phyloP scores from a whole-genome alignment of 345 rosid genomes.

The Sisymbrium irio region DNA sequence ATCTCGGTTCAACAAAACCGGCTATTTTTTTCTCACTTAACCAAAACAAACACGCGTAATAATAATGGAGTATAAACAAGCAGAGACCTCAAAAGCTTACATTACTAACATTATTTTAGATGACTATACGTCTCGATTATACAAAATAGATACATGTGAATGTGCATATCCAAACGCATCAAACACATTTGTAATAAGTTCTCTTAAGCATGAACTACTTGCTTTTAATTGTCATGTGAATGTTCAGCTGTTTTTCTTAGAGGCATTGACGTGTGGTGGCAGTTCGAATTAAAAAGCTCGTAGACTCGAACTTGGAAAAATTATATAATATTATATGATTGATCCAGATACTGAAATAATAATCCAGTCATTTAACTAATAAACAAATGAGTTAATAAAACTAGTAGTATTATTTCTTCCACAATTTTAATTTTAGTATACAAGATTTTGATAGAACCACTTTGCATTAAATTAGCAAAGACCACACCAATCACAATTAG shows the following conservation, averaged over 20 bases:
- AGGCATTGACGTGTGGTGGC: background rate
- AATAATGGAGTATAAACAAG: background rate
- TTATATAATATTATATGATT: background rate
- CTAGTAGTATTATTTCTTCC: background rate
- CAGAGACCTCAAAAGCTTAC: background rate
- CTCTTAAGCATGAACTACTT: background rate
- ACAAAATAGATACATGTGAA: background rate
- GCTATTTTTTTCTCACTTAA: background rate
- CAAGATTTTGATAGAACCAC: slow-evolving; percentile 7
- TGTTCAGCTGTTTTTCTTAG: background rate
- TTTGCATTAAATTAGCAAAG: slow-evolving; percentile 21
- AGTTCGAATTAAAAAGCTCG: background rate
- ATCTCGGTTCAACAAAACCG: slow-evolving; percentile 20
- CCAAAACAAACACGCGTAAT: background rate
- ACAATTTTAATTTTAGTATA: background rate
- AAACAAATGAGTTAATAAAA: background rate
- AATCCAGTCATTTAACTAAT: background rate
- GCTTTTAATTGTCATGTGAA: background rate
- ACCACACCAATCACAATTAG: slow-evolving; percentile 15
- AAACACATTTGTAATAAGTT: background rate
- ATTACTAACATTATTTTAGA: background rate
- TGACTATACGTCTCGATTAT: no score
- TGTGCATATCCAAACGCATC: background rate
- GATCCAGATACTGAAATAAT: background rate
- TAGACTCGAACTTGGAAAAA: background rate